Evolutionary conservation across 257 asterid genomes (phyloP), one percentile per base, ranked within the genome.

Genomic region (Leonotis leonurus): DNA sequence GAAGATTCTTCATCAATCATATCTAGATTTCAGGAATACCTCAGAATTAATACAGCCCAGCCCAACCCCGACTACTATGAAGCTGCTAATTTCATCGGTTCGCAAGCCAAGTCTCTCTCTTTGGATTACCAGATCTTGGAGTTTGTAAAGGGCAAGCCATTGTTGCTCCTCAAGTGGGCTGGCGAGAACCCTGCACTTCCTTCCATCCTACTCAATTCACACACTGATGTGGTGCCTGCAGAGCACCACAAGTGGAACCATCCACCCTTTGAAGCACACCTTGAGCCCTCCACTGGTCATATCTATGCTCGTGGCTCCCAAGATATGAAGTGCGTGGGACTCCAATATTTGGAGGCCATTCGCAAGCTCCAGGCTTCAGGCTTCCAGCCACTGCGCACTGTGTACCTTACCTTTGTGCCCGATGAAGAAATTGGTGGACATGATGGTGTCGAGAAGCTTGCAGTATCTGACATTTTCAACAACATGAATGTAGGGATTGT

Each of bases 381-480:
- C 2, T 87, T 80, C 68, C 77, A 49, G 13, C 97, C 99, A 4
- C 48, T 73, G 36, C 94, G 97, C 64, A 74, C 79, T 2, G 82
- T 93, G 44, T 85, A 93, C 70, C 77, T 93, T 44, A 80, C 97
- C 14, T 93, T 87, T 30, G 94, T 85, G n/a, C 99, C 99, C 2
- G 99, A 89, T 50, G 99, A 93, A 85, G 99, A 93, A 77, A 87
- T 93, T 20, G 99, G 99, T 4, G 99, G 99, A 0, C 84, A 75
- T 20, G 95, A 82, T 51, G 97, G 99, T 9, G 97, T 86, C 2
- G 90, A 73, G 83, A 83, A 72, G 84, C 70, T 93, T 56, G 97
- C 81, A 24, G 65, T 75, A 32, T 89, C 97, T 7, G 92, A 89
- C 7, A 24, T 57, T 49, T 93, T 89, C 61, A 67, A 60, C 80